A percentile compares a stretch with the other conserved stretches of the same genome.
Conservation (phyloP, 176 grass and related monocot genomes). For the Panicum miliaceum region DNA sequence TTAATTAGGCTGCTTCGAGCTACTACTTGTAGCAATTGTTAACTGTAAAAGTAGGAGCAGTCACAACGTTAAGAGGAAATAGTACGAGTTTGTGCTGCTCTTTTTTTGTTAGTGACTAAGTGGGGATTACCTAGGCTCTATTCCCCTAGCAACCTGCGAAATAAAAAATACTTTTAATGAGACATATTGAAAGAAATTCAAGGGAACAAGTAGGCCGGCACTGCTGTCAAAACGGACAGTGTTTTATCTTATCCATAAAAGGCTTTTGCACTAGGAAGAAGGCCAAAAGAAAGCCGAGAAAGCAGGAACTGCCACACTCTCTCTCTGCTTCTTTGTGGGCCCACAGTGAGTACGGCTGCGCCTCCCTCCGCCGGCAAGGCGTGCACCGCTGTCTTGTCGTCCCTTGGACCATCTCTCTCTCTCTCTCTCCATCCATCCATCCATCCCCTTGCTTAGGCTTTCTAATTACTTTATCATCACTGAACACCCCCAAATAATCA, state of each 20-base stretch:
- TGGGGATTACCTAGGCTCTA: conserved; percentile 14
- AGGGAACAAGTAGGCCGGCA: conserved; percentile 17
- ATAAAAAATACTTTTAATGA: background rate
- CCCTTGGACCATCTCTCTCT: conserved; percentile 38
- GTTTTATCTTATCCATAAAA: conserved; percentile 42
- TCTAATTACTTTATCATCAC: conserved; percentile 19
- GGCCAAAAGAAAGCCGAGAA: conserved; percentile 59
- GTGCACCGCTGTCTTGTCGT: conserved; percentile 62
- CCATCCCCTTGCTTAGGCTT: conserved; percentile 32
- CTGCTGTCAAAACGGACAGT: background rate
- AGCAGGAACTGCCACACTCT: conserved; percentile 19
- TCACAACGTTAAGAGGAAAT: background rate
- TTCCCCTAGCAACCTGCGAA: background rate
- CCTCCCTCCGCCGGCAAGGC: conserved; percentile 55
- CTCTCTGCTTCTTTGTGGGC: background rate
- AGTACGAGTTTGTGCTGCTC: background rate
- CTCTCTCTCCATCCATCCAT: background rate
- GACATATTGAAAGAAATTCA: background rate
- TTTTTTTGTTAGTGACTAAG: conserved; percentile 1
- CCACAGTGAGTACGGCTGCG: conserved; percentile 50
- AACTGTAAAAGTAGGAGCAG: background rate
- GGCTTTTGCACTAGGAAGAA: conserved; percentile 45
- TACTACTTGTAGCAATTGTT: conserved; percentile 2
- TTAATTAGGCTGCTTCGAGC: background rate
- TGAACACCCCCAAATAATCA: background rate